Percentiles rank a stretch among this genome's conserved stretches.
These are phyloP conservation scores for Flammula alnicola DNA, from an alignment of 1,284 basidiomycete genomes.

Conservation along the genomic window DNA sequence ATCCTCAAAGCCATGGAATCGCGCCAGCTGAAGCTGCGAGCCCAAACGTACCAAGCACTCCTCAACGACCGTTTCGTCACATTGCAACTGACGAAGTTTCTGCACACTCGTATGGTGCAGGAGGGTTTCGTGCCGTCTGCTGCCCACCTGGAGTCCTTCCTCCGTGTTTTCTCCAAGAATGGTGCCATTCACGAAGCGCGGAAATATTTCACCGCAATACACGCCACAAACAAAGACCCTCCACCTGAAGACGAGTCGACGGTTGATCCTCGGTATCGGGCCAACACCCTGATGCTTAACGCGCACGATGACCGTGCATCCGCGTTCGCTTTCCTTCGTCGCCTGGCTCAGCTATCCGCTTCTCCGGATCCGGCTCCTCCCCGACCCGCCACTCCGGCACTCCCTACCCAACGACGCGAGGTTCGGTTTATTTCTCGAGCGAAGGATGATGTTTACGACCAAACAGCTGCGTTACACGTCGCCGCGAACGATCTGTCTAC, in stretches of 20 bases:
- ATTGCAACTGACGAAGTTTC: conserved; percentile 49
- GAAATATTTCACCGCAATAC: conserved; percentile 45
- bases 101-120: conserved; percentile 47
- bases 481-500: conserved; percentile 35
- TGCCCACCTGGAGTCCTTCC: conserved; percentile 50
- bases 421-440: conserved; percentile 21
- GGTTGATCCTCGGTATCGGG: conserved; percentile 27
- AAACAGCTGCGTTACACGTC: conserved; percentile 39
- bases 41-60: conserved; percentile 48
- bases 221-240: conserved; percentile 20
- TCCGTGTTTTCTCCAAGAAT: conserved; percentile 51
- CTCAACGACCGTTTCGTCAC: conserved; percentile 55
- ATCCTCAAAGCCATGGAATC: conserved; percentile 53
- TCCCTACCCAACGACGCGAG: conserved; percentile 10
- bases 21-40: conserved; percentile 43
- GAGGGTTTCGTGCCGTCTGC: conserved; percentile 45
- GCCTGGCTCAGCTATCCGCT: conserved; percentile 23
- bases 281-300: conserved; percentile 40
- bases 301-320: conserved; percentile 45
- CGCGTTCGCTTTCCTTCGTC: conserved; percentile 52
- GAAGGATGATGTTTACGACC: conserved; percentile 35
- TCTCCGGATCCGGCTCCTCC: too few species aligned
- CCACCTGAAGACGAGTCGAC: conserved; percentile 1
- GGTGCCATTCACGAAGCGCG: conserved; percentile 46
- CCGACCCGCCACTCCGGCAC: not conserved